Conservation (phyloP, 2,329 filamentous ascomycete species). For the Cordyceps cateniannulata region DNA sequence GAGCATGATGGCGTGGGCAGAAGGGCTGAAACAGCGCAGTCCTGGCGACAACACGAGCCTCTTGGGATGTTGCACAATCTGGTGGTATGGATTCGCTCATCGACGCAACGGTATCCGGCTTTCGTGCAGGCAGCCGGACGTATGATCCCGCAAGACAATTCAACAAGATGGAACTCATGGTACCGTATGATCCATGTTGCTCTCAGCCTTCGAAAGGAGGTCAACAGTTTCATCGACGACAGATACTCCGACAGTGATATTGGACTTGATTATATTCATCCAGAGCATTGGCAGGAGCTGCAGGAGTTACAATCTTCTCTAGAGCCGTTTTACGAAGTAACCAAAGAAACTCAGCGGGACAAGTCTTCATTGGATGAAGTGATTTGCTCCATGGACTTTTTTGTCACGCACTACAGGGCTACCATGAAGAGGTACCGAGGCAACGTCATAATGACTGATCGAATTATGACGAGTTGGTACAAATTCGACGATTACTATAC, state of each 20-base stretch:
- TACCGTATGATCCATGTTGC: conserved; percentile 8
- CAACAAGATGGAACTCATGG: conserved; percentile 11
- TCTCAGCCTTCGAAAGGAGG: neutral
- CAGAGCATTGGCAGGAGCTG: conserved; percentile 7
- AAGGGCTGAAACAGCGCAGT: neutral
- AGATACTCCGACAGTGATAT: neutral
- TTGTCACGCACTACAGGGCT: neutral
- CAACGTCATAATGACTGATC: neutral
- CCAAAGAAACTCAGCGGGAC: conserved; percentile 5
- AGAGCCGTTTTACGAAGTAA: conserved; percentile 1
- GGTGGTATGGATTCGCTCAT: conserved; percentile 6
- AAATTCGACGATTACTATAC: neutral
- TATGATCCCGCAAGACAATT: conserved; percentile 3
- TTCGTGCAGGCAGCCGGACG: conserved; percentile 8
- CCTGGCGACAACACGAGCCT: neutral
- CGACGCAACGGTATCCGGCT: neutral
- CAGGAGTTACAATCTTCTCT: conserved; percentile 2
- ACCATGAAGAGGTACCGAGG: neutral
- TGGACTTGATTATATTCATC: neutral
- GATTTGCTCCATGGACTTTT: neutral
- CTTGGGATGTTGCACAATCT: conserved; percentile 3
- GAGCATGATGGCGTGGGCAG: neutral
- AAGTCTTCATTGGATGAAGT: neutral
- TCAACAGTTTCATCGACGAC: neutral
- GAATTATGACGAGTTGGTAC: neutral